These are phyloP conservation scores for Gloeopeniophorella convolvens DNA, from an alignment of 768 basidiomycete genomes.

Conservation along the genomic window DNA sequence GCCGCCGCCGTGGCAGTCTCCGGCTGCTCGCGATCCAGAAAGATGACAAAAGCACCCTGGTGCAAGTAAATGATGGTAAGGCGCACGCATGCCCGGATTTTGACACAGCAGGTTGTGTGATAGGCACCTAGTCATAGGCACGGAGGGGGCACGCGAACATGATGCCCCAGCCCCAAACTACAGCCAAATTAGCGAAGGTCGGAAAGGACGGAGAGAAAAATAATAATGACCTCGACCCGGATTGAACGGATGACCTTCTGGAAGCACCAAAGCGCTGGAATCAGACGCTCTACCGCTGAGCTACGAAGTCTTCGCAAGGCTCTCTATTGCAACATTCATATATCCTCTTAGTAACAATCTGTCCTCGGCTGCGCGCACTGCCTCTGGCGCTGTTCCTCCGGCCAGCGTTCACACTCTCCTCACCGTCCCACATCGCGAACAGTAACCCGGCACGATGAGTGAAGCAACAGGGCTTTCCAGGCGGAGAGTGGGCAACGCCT, in stretches of 20 bases:
- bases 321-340: background rate
- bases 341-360: background rate
- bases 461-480: conserved; percentile 41
- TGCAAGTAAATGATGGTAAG: no score
- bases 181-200: no score
- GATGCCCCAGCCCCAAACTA: no score
- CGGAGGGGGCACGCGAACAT: no score
- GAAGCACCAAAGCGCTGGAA: conserved; percentile 17
- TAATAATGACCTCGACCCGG: conserved; percentile 21
- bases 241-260: conserved; percentile 24
- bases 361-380: background rate
- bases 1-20: no score
- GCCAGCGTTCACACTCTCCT: background rate
- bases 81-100: no score
- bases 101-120: no score
- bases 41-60: no score
- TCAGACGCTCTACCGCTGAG: conserved; percentile 24
- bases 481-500: conserved; percentile 43
- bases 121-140: no score
- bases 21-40: no score
- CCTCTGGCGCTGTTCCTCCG: background rate
- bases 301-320: conserved; percentile 11
- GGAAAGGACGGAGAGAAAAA: background rate
- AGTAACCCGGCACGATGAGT: conserved; percentile 5
- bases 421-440: background rate